These are phyloP conservation scores for Novymonas esmeraldas DNA, from an alignment of 208 protist species.

Conservation along the genomic window DNA sequence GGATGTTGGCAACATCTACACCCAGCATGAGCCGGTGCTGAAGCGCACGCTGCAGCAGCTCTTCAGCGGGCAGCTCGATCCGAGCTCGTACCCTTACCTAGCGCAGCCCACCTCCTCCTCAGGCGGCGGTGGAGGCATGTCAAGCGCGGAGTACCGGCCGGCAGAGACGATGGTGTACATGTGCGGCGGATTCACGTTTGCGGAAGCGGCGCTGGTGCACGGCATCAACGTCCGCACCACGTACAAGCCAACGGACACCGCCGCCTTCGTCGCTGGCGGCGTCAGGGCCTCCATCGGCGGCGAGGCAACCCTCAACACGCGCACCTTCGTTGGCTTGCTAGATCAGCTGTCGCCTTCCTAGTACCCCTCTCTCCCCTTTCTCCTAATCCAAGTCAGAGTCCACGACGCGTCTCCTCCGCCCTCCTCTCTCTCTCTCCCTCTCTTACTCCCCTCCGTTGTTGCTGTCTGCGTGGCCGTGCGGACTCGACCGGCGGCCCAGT, in stretches of 20 bases:
- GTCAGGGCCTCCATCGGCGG: conserved; percentile 59
- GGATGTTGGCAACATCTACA: conserved; percentile 97
- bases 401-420: too few species aligned
- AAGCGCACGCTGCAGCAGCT: conserved; percentile 82
- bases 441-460: not conserved
- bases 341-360: conserved; percentile 27
- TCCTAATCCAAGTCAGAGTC: too few species aligned
- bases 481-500: not conserved
- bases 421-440: not conserved
- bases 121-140: conserved; percentile 16
- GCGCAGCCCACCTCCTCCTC: conserved; percentile 36
- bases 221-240: conserved; percentile 63
- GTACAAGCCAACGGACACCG: conserved; percentile 56
- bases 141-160: conserved; percentile 47
- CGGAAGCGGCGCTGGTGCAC: conserved; percentile 79
- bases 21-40: conserved; percentile 95
- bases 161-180: conserved; percentile 82
- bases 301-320: conserved; percentile 61
- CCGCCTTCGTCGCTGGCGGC: conserved; percentile 36
- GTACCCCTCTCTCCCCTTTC: too few species aligned
- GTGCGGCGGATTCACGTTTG: conserved; percentile 86
- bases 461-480: not conserved
- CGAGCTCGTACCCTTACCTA: conserved; percentile 59
- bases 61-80: conserved; percentile 60
- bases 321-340: conserved; percentile 56